A percentile compares a stretch with the other conserved stretches of the same genome.
These are phyloP conservation scores for Penicillium dipodomyicola DNA, from an alignment of 495 filamentous ascomycete species.

Conservation along the genomic window DNA sequence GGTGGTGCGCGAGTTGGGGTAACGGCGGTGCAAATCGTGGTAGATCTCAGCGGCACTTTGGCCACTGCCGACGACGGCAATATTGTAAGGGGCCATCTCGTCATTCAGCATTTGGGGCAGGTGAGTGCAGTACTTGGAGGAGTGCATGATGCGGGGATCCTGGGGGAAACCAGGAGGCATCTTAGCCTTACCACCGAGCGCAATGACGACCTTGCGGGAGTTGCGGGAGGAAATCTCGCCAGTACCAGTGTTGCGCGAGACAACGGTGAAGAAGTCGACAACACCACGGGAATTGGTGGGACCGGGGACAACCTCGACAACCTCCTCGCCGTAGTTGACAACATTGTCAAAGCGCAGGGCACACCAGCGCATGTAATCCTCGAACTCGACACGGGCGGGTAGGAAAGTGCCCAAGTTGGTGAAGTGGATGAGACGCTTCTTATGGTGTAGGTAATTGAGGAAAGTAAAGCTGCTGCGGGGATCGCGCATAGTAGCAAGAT, in stretches of 20 bases:
- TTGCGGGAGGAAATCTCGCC: conserved; percentile 52
- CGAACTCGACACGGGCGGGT: conserved; percentile 83
- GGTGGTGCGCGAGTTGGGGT: conserved; percentile 72
- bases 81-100: conserved; percentile 55
- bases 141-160: conserved; percentile 75
- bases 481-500: conserved; percentile 83
- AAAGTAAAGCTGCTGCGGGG: conserved; percentile 93
- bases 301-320: conserved; percentile 52
- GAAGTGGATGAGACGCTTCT: conserved; percentile 79
- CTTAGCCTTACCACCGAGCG: conserved; percentile 75
- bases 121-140: conserved; percentile 74
- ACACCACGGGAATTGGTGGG: conserved; percentile 33
- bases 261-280: conserved; percentile 55
- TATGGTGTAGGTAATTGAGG: conserved; percentile 82
- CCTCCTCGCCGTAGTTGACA: conserved; percentile 76
- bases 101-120: conserved; percentile 61
- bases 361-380: conserved; percentile 95
- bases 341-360: conserved; percentile 74
- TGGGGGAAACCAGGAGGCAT: conserved; percentile 67
- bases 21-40: conserved; percentile 77
- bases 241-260: conserved; percentile 51
- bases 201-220: conserved; percentile 82
- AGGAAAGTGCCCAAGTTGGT: conserved; percentile 87
- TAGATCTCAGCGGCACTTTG: conserved; percentile 97
- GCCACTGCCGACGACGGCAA: conserved; percentile 83